Evolutionary conservation across 176 grass and related monocot species (phyloP).

Genomic region (Carex cristatella): DNA sequence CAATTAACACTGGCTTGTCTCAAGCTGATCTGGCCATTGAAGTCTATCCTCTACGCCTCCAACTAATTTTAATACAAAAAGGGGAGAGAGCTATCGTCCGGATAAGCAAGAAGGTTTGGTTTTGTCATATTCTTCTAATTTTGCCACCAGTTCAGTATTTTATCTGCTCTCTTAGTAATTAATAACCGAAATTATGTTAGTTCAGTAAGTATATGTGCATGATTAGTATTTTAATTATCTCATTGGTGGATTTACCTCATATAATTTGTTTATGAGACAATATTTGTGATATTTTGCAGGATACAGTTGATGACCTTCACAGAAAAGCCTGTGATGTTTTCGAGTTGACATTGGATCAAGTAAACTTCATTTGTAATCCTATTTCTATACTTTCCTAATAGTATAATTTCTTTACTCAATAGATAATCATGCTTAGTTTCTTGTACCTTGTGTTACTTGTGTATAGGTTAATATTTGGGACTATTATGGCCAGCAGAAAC

Average conservation of each 20-base stretch:
- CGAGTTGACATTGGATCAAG: conserved; percentile 77
- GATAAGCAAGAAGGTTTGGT: conserved; percentile 97
- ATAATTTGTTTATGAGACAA: not conserved
- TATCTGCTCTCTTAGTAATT: conserved; percentile 3
- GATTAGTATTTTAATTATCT: not conserved
- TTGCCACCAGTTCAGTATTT: not conserved
- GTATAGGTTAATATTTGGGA: conserved; percentile 84
- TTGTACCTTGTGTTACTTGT: conserved; percentile 22
- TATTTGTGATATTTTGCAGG: conserved; percentile 38
- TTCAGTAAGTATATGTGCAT: not conserved
- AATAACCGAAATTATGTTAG: not conserved
- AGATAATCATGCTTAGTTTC: conserved; percentile 7
- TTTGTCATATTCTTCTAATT: conserved; percentile 8
- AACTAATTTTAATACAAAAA: conserved; percentile 79
- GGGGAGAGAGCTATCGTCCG: conserved; percentile 74
- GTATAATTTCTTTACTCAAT: conserved; percentile 11
- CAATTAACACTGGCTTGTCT: conserved; percentile 93
- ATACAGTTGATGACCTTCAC: conserved; percentile 73
- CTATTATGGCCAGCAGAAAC: conserved; percentile 85
- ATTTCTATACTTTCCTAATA: conserved; percentile 9
- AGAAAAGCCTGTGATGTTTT: conserved; percentile 87
- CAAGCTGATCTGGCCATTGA: conserved; percentile 94
- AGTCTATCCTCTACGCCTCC: conserved; percentile 97
- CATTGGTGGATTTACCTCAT: not conserved
- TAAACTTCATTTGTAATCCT: conserved; percentile 20